Evolutionary conservation across 1,139 yeast genomes (phyloP).

Genomic region (Saccharomycopsis phalli): DNA sequence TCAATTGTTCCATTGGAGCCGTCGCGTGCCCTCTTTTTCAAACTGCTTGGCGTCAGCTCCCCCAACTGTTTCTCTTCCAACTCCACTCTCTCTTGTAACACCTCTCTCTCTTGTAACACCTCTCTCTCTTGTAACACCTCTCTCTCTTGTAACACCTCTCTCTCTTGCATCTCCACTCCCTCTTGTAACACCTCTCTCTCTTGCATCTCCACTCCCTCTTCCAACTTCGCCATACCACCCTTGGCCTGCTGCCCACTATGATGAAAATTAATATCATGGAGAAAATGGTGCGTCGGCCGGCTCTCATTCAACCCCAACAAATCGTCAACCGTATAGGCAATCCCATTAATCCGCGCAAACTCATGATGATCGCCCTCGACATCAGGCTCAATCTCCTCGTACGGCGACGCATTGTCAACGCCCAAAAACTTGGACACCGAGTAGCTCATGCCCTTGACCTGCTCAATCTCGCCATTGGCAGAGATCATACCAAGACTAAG

Average conservation of each 20-base stretch:
- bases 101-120: too few species aligned
- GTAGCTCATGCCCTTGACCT: constrained; percentile 94
- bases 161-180: too few species aligned
- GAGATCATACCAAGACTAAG: constrained; percentile 74
- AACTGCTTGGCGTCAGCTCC: constrained; percentile 35
- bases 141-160: too few species aligned
- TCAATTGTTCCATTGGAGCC: too few species aligned
- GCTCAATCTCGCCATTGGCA: constrained; percentile 82
- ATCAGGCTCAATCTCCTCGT: constrained; percentile 18
- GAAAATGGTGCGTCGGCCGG: constrained; percentile 30
- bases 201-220: too few species aligned
- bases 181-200: too few species aligned
- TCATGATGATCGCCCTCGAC: constrained; percentile 42
- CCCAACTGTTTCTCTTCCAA: too few species aligned
- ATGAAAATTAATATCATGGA: constrained; percentile 39
- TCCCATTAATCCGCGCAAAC: constrained; percentile 73
- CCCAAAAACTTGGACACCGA: constrained; percentile 87
- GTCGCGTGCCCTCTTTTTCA: not conserved
- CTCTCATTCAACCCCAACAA: constrained; percentile 45
- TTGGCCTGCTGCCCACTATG: constrained; percentile 45
- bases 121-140: too few species aligned
- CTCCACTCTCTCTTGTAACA: too few species aligned
- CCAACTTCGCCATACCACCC: too few species aligned
- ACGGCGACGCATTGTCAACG: constrained; percentile 33
- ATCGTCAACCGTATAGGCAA: constrained; percentile 63